Percentiles rank a stretch among this genome's conserved stretches.
These are phyloP conservation scores for Pleurotus platypus DNA, from an alignment of 768 basidiomycete species.

Conservation along the genomic window DNA sequence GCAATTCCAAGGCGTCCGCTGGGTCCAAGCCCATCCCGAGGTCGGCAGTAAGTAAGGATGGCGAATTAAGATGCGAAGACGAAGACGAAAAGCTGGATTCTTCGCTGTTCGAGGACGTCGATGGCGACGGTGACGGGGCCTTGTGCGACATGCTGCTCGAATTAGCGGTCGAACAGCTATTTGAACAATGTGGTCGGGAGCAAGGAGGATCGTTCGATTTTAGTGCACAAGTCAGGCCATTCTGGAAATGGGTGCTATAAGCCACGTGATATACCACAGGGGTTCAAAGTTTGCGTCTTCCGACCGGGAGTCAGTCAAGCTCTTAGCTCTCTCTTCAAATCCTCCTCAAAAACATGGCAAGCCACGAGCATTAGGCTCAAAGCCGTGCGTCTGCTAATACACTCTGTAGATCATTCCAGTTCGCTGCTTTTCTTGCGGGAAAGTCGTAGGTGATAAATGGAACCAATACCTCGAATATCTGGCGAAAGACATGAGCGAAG, in stretches of 20 bases:
- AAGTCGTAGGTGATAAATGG: slow-evolving; percentile 98
- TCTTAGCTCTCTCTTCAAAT: too few relatives aligned
- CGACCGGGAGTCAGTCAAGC: too few relatives aligned
- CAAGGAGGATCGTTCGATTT: slow-evolving; percentile 6
- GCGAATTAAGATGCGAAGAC: slow-evolving; percentile 16
- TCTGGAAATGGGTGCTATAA: background rate
- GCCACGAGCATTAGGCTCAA: too few relatives aligned
- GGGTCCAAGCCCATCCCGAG: slow-evolving; percentile 40
- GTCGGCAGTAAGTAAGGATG: slow-evolving; percentile 32
- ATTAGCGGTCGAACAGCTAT: background rate
- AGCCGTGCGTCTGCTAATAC: too few relatives aligned
- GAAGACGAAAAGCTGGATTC: slow-evolving; percentile 13
- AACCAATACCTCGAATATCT: slow-evolving; percentile 80
- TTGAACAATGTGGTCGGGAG: background rate
- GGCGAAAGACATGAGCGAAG: slow-evolving; percentile 80
- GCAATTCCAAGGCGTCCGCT: slow-evolving; percentile 55
- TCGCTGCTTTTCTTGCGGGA: slow-evolving; percentile 96
- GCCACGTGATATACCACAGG: too few relatives aligned
- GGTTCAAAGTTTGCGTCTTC: too few relatives aligned
- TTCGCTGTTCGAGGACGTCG: background rate
- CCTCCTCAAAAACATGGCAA: too few relatives aligned
- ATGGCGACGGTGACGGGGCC: slow-evolving; percentile 5
- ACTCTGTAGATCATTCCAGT: slow-evolving; percentile 84
- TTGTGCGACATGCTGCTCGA: slow-evolving; percentile 2
- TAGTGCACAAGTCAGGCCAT: background rate